These are phyloP conservation scores for Hypoxylon crocopeplum DNA, from an alignment of 495 filamentous ascomycete genomes.

Conservation along the genomic window DNA sequence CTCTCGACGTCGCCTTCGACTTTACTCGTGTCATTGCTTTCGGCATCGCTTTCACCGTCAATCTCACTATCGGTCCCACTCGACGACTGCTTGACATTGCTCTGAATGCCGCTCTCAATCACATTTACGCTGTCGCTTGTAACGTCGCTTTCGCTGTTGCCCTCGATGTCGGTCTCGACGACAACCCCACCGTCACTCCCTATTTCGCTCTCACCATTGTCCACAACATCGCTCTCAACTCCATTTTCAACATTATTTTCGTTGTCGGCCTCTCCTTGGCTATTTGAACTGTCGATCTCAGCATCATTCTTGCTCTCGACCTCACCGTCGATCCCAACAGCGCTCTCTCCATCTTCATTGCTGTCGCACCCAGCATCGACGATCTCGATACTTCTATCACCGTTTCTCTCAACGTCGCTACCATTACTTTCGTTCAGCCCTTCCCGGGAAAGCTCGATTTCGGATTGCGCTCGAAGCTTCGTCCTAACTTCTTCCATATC, in stretches of 20 bases:
- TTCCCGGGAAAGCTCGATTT: no score
- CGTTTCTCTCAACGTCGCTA: no score
- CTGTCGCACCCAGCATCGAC: no score
- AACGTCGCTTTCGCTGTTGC: no score
- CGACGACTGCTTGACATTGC: background rate
- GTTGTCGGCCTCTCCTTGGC: background rate
- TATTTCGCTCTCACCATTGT: background rate
- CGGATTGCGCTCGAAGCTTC: no score
- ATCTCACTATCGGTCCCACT: background rate
- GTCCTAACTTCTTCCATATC: no score
- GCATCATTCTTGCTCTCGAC: background rate
- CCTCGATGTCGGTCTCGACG: background rate
- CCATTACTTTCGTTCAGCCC: no score
- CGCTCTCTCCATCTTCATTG: no score
- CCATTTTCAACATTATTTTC: background rate
- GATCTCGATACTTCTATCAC: no score
- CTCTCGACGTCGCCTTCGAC: background rate
- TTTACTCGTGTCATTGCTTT: background rate
- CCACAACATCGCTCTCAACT: background rate
- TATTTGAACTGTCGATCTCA: no score
- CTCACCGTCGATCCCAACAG: background rate
- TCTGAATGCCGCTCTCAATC: background rate
- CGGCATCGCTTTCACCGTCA: background rate
- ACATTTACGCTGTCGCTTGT: no score
- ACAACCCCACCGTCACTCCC: background rate